A percentile compares a stretch with the other conserved stretches of the same genome.
Evolutionary conservation across 2,329 filamentous ascomycete species (phyloP).

Genomic region (Alternaria tenuissima): DNA sequence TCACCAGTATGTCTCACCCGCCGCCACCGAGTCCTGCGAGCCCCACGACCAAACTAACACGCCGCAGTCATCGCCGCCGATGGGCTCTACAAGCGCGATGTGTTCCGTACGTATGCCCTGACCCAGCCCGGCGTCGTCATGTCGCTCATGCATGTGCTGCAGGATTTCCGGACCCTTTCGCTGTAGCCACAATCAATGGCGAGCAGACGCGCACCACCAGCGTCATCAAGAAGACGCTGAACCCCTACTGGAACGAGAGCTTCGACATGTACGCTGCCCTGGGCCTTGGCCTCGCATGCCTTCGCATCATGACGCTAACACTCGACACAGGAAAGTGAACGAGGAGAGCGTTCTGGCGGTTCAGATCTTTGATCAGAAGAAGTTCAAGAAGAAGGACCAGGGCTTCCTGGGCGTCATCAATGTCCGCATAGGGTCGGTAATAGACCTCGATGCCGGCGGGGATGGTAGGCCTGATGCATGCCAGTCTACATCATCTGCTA

Average conservation of each 20-base stretch:
- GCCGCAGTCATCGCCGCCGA: conserved; percentile 92
- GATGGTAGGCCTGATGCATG: conserved; percentile 71
- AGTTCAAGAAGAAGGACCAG: conserved; percentile 99
- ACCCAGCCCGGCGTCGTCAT: conserved; percentile 4
- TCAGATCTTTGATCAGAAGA: conserved; percentile 99
- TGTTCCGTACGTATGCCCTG: conserved; percentile 78
- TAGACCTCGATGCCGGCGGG: conserved; percentile 86
- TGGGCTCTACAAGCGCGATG: conserved; percentile 98
- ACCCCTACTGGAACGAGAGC: conserved; percentile 99
- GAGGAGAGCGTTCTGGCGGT: conserved; percentile 97
- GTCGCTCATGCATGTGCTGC: conserved; percentile 42
- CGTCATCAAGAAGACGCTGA: conserved; percentile 96
- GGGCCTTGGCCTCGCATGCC: conserved; percentile 7
- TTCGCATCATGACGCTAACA: conserved; percentile 33
- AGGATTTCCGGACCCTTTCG: conserved; percentile 98
- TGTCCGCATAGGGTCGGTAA: conserved; percentile 90
- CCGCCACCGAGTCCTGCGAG: conserved; percentile 3
- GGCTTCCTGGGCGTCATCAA: conserved; percentile 98
- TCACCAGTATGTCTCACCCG: conserved; percentile 76
- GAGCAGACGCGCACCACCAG: conserved; percentile 98
- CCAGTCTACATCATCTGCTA: conserved; percentile 25
- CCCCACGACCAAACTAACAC: conserved; percentile 35
- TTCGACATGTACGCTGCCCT: conserved; percentile 84
- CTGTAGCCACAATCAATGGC: conserved; percentile 94
- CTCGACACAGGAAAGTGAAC: conserved; percentile 74